Evolutionary conservation across 495 filamentous ascomycete species (phyloP), one percentile per base, ranked within the genome.

Genomic region (Aspergillus haitiensis): DNA sequence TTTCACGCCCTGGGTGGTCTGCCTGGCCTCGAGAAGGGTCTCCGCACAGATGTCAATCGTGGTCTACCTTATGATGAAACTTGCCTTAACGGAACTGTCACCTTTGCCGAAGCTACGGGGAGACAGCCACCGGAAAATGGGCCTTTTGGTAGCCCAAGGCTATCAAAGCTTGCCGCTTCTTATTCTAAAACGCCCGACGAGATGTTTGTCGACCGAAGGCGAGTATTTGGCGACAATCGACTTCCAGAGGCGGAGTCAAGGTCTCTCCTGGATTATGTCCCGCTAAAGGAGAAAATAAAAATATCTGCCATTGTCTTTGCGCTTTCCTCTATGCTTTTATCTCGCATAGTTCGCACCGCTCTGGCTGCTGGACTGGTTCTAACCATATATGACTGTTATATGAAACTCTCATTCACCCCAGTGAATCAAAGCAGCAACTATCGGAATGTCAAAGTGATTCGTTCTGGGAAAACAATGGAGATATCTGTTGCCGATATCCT

Each of bases 1-100:
- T 88, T 84, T 62, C 82, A 73, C 45, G 79, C 80, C 31, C 63
- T 88, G 10, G 86, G 87, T 31, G 86, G 86, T 34, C 71, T 87
- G 9, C 63, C 59, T 21, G 86, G 87, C 0, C 68, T 89, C 44
- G 86, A 87, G 65, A 81, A 75, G 64, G 86, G 86, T 7, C 70
- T 89, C 44, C 79, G 81, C 15, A 86, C 81, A 21, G 78, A 87
- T 62, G 67, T 85, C 7, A 68, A 71, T 10, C 74, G 76, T 2
- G 86, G 86, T 7, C 67, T 89, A 51, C 83, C 82, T 53, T 64
- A 79, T 2, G 84, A 88, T 55, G 86, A 89, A 68, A 67, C 52
- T 21, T 9, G 6, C 18, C 39, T 55, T 5, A 13, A 9, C n/a
- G 52, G 21, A 6, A 40, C 37, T 4, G 37, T 40, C 13, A 9